These are phyloP conservation scores for Fusarium devonianum DNA, from an alignment of 2,329 filamentous ascomycete species.

Conservation along the genomic window DNA sequence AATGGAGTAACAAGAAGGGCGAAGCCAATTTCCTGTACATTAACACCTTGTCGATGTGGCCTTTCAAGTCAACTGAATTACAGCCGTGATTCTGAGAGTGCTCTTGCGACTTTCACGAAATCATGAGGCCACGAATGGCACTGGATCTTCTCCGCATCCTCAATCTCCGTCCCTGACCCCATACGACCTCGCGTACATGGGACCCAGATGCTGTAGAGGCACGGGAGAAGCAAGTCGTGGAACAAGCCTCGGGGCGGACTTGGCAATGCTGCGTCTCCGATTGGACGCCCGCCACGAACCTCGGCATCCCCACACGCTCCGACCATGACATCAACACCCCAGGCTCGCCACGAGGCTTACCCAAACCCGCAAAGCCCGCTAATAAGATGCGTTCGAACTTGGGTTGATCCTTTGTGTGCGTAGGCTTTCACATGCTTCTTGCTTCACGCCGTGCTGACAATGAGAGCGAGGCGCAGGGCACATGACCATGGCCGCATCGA, in stretches of 20 bases:
- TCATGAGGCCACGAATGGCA: not conserved
- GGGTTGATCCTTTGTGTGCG: constrained; percentile 1
- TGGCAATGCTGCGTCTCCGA: constrained; percentile 37
- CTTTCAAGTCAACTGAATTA: too few species aligned
- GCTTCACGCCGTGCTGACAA: not conserved
- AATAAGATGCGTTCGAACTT: not conserved
- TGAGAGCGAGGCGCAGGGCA: constrained; percentile 29
- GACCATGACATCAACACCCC: constrained; percentile 39
- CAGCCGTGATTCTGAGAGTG: too few species aligned
- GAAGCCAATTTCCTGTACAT: too few species aligned
- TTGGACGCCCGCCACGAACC: constrained; percentile 28
- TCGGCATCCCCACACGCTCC: constrained; percentile 37
- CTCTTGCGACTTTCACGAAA: not conserved
- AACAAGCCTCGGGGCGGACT: constrained; percentile 27
- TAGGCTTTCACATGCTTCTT: constrained; percentile 37
- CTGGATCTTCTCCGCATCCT: constrained; percentile 20
- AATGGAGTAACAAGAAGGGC: too few species aligned
- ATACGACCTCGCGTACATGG: not conserved
- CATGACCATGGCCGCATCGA: constrained; percentile 36
- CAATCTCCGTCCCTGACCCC: constrained; percentile 16
- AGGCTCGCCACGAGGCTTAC: constrained; percentile 7
- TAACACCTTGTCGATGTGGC: too few species aligned
- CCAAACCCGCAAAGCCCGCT: not conserved
- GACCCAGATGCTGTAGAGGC: constrained; percentile 5
- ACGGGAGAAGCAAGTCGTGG: constrained; percentile 14